Conservation (phyloP, 495 filamentous ascomycete genomes). For the Hypoxylon crocopeplum region DNA sequence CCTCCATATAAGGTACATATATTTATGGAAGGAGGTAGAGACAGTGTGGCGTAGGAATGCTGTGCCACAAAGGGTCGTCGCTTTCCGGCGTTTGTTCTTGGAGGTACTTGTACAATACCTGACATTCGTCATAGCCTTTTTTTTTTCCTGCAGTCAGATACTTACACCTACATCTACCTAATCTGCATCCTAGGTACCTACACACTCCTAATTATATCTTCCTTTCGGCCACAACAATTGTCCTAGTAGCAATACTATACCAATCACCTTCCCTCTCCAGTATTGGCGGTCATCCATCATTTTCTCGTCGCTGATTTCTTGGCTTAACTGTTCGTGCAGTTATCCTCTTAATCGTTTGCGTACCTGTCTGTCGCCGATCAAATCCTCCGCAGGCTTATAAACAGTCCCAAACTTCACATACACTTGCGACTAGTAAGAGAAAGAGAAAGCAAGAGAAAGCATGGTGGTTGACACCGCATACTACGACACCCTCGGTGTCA, state of each 20-base stretch:
- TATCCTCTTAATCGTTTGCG: neutral
- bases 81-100: neutral
- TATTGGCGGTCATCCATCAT: too few species aligned
- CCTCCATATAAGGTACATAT: neutral
- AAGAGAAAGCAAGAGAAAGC: conserved; percentile 26
- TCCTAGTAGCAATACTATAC: too few species aligned
- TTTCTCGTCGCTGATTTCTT: too few species aligned
- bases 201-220: too few species aligned
- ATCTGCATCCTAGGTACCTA: too few species aligned
- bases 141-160: neutral
- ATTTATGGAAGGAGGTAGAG: too few species aligned
- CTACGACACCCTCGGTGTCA: conserved; percentile 90
- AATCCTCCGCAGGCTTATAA: conserved; percentile 11
- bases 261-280: too few species aligned
- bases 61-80: conserved; percentile 3
- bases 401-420: neutral
- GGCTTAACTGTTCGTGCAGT: too few species aligned
- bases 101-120: conserved; percentile 4
- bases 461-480: conserved; percentile 89
- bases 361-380: neutral
- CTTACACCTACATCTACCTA: neutral
- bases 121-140: conserved; percentile 28
- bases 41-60: too few species aligned
- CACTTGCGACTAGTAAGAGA: neutral
- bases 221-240: too few species aligned